A percentile compares a stretch with the other conserved stretches of the same genome.
These are phyloP conservation scores for Oryza meridionalis DNA, from an alignment of 176 grass and related monocot genomes.

Conservation along the genomic window DNA sequence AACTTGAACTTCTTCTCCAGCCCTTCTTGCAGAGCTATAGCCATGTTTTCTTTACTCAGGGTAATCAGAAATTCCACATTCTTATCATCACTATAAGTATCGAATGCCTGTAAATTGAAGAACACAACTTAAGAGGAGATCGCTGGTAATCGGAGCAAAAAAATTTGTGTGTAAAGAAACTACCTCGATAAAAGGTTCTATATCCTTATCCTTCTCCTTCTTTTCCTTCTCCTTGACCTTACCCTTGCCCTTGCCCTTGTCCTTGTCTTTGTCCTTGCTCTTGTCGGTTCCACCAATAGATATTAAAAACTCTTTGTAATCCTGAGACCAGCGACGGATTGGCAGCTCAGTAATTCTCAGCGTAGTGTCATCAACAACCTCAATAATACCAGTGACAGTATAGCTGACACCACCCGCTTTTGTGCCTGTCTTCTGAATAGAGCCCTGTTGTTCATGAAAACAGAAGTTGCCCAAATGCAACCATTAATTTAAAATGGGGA, in stretches of 20 bases:
- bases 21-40: conserved; percentile 75
- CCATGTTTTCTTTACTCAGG: conserved; percentile 73
- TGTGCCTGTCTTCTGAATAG: conserved; percentile 56
- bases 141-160: conserved; percentile 5
- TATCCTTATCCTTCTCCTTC: conserved; percentile 54
- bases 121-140: neutral
- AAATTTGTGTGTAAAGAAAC: neutral
- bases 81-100: conserved; percentile 56
- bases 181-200: conserved; percentile 71
- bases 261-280: conserved; percentile 46
- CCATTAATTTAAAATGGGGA: neutral
- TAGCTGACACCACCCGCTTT: conserved; percentile 72
- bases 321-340: conserved; percentile 71
- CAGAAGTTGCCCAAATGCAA: neutral
- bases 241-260: conserved; percentile 38
- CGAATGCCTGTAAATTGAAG: conserved; percentile 48
- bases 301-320: conserved; percentile 77
- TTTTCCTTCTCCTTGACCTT: conserved; percentile 46
- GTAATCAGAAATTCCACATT: conserved; percentile 65
- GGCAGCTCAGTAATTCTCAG: conserved; percentile 79
- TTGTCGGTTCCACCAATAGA: conserved; percentile 41
- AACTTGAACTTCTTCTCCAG: conserved; percentile 89
- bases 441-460: conserved; percentile 51
- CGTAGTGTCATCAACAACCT: conserved; percentile 54
- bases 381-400: conserved; percentile 69